Percentiles rank a stretch among this genome's conserved stretches.
These are phyloP conservation scores for Hyphopichia buzzinii DNA, from an alignment of 1,139 yeast species.

Conservation along the genomic window DNA sequence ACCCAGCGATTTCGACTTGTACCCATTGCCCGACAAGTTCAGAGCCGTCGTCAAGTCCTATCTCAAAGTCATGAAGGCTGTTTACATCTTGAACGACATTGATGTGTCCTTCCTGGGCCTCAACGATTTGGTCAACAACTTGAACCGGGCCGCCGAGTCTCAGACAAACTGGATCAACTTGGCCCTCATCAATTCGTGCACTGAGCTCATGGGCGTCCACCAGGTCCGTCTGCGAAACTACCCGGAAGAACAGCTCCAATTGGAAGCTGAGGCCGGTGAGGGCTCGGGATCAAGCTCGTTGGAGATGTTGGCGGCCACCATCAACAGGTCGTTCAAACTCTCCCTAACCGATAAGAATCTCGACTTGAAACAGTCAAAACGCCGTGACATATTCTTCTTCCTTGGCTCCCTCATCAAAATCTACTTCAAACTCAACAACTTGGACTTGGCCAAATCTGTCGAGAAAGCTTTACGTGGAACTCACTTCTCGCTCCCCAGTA, in stretches of 20 bases:
- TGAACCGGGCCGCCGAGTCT: constrained; percentile 62
- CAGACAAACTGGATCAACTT: constrained; percentile 68
- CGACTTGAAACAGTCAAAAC: constrained; percentile 48
- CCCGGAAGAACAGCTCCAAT: constrained; percentile 25
- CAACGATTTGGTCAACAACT: constrained; percentile 41
- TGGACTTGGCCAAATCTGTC: constrained; percentile 75
- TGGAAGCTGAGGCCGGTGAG: constrained; percentile 6
- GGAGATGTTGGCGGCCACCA: constrained; percentile 60
- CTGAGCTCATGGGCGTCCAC: constrained; percentile 52
- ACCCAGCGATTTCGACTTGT: constrained; percentile 43
- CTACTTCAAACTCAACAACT: constrained; percentile 67
- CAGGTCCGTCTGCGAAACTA: constrained; percentile 33
- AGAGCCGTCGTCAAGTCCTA: constrained; percentile 34
- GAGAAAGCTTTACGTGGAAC: constrained; percentile 69
- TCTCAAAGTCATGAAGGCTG: constrained; percentile 36
- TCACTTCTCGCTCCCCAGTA: constrained; percentile 42
- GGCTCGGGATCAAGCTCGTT: constrained; percentile 19
- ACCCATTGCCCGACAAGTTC: constrained; percentile 35
- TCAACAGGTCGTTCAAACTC: constrained; percentile 73
- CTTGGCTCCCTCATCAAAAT: constrained; percentile 70
- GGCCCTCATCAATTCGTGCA: constrained; percentile 53
- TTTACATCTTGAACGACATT: constrained; percentile 35
- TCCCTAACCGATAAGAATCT: constrained; percentile 77
- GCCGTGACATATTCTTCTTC: constrained; percentile 70
- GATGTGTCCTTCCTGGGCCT: constrained; percentile 37